Conservation (phyloP, 2,329 filamentous ascomycete species). For the Fusarium abutilonis region DNA sequence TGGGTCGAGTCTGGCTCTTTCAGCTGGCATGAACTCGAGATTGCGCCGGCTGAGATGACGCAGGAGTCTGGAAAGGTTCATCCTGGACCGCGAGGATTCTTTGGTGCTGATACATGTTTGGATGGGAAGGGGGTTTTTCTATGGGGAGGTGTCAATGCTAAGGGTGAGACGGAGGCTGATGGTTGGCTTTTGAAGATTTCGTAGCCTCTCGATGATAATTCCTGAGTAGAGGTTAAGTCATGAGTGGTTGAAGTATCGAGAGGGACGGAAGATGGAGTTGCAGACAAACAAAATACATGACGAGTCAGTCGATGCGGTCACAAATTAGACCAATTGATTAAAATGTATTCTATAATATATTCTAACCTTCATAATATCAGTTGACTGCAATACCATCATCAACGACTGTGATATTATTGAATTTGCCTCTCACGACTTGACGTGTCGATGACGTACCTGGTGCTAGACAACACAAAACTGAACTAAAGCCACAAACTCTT, state of each 20-base stretch:
- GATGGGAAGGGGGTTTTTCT: slow-evolving; percentile 27
- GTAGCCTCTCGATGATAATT: background rate
- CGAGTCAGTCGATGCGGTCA: too few species aligned
- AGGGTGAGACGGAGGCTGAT: slow-evolving; percentile 37
- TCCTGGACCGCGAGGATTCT: slow-evolving; percentile 34
- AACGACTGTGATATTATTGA: slow-evolving; percentile 11
- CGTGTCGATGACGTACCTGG: slow-evolving; percentile 24
- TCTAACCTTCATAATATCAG: too few species aligned
- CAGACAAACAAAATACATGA: too few species aligned
- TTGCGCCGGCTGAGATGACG: slow-evolving; percentile 30
- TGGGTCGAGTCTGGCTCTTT: slow-evolving; percentile 28
- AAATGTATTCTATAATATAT: background rate
- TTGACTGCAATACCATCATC: background rate
- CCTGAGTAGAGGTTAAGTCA: too few species aligned
- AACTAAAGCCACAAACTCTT: background rate
- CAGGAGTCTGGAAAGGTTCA: slow-evolving; percentile 34
- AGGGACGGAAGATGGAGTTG: too few species aligned
- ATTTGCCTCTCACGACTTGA: background rate
- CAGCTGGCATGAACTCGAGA: slow-evolving; percentile 37
- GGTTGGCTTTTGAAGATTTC: slow-evolving; percentile 36
- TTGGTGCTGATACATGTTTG: slow-evolving; percentile 30
- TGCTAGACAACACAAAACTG: slow-evolving; percentile 1
- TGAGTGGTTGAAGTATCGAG: too few species aligned
- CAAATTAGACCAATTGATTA: background rate
- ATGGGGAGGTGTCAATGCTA: slow-evolving; percentile 39